Evolutionary conservation across 2,329 filamentous ascomycete species (phyloP).

Genomic region (Neoarthrinium moseri): DNA sequence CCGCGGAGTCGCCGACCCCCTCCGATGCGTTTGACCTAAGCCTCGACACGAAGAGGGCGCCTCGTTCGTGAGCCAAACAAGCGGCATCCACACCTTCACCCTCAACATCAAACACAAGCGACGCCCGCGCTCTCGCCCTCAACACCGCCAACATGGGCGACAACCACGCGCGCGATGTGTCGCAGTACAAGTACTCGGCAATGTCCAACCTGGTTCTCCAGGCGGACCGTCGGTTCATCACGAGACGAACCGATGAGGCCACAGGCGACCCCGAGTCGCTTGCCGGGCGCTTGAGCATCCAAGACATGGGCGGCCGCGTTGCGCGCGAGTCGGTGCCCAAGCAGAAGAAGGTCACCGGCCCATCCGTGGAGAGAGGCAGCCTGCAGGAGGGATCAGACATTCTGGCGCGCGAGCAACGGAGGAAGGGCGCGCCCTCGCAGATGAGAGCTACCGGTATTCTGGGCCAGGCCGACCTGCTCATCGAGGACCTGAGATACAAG

Average conservation of each 20-base stretch:
- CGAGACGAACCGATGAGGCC: constrained; percentile 87
- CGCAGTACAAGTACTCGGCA: constrained; percentile 98
- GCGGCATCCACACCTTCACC: constrained; percentile 20
- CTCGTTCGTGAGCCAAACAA: constrained; percentile 26
- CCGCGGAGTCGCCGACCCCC: not conserved
- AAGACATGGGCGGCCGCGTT: constrained; percentile 88
- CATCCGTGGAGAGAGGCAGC: constrained; percentile 71
- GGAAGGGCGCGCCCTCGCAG: constrained; percentile 73
- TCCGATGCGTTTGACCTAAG: constrained; percentile 21
- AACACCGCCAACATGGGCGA: constrained; percentile 63
- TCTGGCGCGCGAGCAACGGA: constrained; percentile 76
- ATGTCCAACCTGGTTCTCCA: constrained; percentile 99
- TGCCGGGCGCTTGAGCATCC: constrained; percentile 87
- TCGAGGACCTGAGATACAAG: constrained; percentile 90
- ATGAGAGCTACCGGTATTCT: constrained; percentile 74
- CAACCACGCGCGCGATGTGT: constrained; percentile 72
- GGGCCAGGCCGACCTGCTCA: constrained; percentile 78
- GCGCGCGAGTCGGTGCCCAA: constrained; percentile 78
- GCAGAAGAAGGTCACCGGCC: constrained; percentile 71
- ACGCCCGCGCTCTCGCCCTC: constrained; percentile 11
- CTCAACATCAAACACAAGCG: constrained; percentile 11
- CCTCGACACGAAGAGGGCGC: constrained; percentile 18
- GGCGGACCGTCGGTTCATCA: constrained; percentile 95
- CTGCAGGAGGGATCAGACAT: constrained; percentile 82
- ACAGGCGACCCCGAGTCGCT: constrained; percentile 97